phyloP scores from a whole-genome alignment of 805 yeast species.

The Kuraishia floccosa region DNA sequence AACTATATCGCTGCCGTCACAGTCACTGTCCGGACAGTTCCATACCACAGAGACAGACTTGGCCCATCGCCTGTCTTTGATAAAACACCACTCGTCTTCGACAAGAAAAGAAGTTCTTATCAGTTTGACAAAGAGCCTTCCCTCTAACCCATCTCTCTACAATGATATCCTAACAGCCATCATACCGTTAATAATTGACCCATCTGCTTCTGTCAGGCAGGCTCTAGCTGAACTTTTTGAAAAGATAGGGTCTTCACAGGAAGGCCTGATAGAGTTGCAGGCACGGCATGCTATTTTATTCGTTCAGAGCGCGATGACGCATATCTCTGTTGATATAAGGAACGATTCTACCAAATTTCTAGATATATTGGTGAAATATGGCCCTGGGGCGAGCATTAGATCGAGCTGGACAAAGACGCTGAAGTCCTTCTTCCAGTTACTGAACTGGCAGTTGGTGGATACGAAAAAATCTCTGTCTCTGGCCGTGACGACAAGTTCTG shows the following conservation, averaged over 20 bases:
- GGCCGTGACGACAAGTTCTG: slow-evolving; percentile 12
- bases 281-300: slow-evolving; percentile 54
- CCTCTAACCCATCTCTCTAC: slow-evolving; percentile 38
- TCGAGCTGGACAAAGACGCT: slow-evolving; percentile 62
- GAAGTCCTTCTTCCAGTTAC: slow-evolving; percentile 50
- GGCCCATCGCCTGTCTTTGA: slow-evolving; percentile 50
- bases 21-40: slow-evolving; percentile 10
- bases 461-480: slow-evolving; percentile 13
- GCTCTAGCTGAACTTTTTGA: slow-evolving; percentile 36
- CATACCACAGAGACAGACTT: slow-evolving; percentile 30
- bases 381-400: slow-evolving; percentile 40
- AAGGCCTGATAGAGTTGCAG: slow-evolving; percentile 49
- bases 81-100: slow-evolving; percentile 61
- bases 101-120: slow-evolving; percentile 65
- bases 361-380: slow-evolving; percentile 41
- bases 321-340: slow-evolving; percentile 66
- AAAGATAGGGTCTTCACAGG: slow-evolving; percentile 35
- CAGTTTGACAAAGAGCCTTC: slow-evolving; percentile 38
- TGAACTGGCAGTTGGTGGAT: slow-evolving; percentile 54
- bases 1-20: slow-evolving; percentile 28
- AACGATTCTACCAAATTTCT: slow-evolving; percentile 65
- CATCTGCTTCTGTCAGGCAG: slow-evolving; percentile 51
- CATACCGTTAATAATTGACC: slow-evolving; percentile 58
- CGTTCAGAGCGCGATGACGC: slow-evolving; percentile 89
- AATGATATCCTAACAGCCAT: slow-evolving; percentile 47